phyloP scores from a whole-genome alignment of 805 yeast species.

The Pichia pseudocactophila region DNA sequence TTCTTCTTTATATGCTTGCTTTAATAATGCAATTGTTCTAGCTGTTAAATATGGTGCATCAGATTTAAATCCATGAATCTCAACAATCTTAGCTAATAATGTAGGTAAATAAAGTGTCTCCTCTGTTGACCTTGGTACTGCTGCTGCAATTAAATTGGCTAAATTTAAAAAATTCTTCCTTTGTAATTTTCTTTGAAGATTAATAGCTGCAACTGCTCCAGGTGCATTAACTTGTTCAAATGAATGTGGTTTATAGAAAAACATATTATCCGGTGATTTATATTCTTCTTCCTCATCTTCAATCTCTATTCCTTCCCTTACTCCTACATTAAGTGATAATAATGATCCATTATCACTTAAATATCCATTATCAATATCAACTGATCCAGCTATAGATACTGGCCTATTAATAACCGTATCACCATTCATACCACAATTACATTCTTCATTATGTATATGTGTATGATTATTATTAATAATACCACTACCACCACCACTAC shows the following conservation, averaged over 20 bases:
- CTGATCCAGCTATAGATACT: conserved; percentile 56
- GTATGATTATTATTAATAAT: too few species aligned
- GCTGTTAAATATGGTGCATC: conserved; percentile 66
- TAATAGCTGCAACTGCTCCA: conserved; percentile 65
- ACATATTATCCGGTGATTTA: conserved; percentile 13
- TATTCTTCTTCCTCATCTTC: neutral
- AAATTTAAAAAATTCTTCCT: conserved; percentile 38
- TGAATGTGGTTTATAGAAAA: conserved; percentile 22
- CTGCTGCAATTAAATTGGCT: conserved; percentile 55
- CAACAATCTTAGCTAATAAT: conserved; percentile 57
- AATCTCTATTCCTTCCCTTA: too few species aligned
- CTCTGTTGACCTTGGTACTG: conserved; percentile 70
- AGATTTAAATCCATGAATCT: conserved; percentile 62
- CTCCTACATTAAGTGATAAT: neutral
- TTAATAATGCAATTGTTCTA: conserved; percentile 58
- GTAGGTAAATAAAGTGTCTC: conserved; percentile 72
- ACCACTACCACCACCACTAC: too few species aligned
- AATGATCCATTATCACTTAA: conserved; percentile 38
- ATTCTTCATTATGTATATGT: conserved; percentile 41
- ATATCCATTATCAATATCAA: conserved; percentile 38
- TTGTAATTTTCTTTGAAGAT: conserved; percentile 35
- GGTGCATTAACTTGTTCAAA: conserved; percentile 67
- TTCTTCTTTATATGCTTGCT: conserved; percentile 36
- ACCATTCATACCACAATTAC: conserved; percentile 42
- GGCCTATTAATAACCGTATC: conserved; percentile 54